Conservation (phyloP, 2,329 filamentous ascomycete species). For the Cladosporium sp. region DNA sequence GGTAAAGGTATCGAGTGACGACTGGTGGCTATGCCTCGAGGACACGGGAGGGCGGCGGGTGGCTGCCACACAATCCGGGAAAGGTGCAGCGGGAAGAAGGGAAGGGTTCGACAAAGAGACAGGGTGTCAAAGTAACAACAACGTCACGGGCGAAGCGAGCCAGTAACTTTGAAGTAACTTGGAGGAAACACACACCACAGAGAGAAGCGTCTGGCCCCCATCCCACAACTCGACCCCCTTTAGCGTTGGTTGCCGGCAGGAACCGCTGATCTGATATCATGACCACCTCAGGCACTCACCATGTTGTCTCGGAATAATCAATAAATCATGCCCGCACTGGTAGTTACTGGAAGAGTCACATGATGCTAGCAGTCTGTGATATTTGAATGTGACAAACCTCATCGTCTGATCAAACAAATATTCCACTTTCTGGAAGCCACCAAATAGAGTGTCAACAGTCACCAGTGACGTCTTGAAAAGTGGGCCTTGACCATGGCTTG, state of each 20-base stretch:
- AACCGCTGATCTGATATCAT: conserved; percentile 7
- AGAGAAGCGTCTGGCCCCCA: background rate
- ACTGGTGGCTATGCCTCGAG: background rate
- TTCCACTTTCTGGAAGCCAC: background rate
- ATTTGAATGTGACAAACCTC: background rate
- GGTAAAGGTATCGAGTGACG: conserved; percentile 4
- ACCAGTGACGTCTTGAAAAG: background rate
- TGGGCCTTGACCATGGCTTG: background rate
- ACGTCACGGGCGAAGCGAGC: conserved; percentile 14
- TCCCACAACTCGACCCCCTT: conserved; percentile 8
- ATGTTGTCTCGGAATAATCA: background rate
- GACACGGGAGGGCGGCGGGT: conserved; percentile 1
- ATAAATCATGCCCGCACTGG: background rate
- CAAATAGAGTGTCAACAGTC: background rate
- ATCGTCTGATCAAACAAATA: background rate
- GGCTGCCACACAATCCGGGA: conserved; percentile 6
- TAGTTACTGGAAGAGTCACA: background rate
- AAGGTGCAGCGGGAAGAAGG: conserved; percentile 1
- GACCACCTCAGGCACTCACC: background rate
- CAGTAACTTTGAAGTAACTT: background rate
- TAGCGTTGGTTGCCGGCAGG: background rate
- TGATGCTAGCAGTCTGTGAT: background rate
- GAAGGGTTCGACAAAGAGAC: conserved; percentile 1
- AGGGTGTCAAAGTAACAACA: conserved; percentile 13
- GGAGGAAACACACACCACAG: background rate